These are phyloP conservation scores for Saccharomycopsis fermentans DNA, from an alignment of 805 yeast species.

Conservation along the genomic window DNA sequence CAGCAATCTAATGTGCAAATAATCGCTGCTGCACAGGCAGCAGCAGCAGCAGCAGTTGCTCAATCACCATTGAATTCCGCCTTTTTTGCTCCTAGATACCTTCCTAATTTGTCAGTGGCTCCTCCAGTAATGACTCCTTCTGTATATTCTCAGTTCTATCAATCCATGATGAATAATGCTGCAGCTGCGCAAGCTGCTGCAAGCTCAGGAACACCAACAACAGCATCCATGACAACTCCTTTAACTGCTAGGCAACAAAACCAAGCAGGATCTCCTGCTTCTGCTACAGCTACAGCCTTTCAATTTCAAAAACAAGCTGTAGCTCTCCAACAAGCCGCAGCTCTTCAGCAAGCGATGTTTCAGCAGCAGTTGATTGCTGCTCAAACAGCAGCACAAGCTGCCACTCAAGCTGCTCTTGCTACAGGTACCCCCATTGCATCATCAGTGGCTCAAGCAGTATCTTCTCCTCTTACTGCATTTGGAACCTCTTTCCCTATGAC, in stretches of 20 bases:
- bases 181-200: not conserved
- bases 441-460: slow-evolving; percentile 4
- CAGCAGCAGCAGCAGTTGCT: slow-evolving; percentile 17
- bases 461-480: not conserved
- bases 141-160: slow-evolving; percentile 11
- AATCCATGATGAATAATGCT: slow-evolving; percentile 5
- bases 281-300: not conserved
- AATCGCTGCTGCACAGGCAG: slow-evolving; percentile 11
- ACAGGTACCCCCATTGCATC: slow-evolving; percentile 8
- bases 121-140: slow-evolving; percentile 13
- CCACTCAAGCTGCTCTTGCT: not conserved
- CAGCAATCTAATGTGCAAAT: not conserved
- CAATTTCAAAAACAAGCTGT: not conserved
- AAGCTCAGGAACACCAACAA: not conserved
- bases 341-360: not conserved
- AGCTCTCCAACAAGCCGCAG: not conserved
- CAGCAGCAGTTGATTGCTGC: not conserved
- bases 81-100: slow-evolving; percentile 17
- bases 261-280: not conserved
- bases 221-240: not conserved
- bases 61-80: slow-evolving; percentile 9
- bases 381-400: not conserved
- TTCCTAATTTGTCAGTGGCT: slow-evolving; percentile 9
- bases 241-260: not conserved
- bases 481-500: slow-evolving; percentile 11